Conservation (phyloP, 352 stramenopile species). For the Thalassiosira hispida region DNA sequence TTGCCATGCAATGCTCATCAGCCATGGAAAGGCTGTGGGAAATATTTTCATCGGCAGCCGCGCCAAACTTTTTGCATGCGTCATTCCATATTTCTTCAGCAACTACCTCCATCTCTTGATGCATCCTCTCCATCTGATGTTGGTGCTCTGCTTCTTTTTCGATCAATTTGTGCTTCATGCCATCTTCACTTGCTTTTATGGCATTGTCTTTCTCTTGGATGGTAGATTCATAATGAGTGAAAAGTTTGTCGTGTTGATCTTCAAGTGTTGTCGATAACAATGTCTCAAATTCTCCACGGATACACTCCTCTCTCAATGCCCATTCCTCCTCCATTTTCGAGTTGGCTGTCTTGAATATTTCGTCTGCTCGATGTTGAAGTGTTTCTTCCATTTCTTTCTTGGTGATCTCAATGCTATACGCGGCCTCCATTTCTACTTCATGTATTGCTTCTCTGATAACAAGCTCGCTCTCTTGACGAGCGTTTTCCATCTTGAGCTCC, state of each 20-base stretch:
- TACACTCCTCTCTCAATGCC: constrained; percentile 1
- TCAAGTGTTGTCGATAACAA: constrained; percentile 4
- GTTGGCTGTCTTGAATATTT: constrained; percentile 18
- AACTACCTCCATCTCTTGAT: constrained; percentile 12
- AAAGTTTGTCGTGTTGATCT: constrained; percentile 9
- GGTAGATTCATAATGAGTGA: constrained; percentile 8
- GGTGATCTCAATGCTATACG: constrained; percentile 5
- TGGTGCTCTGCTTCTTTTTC: constrained; percentile 17
- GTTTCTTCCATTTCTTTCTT: constrained; percentile 14
- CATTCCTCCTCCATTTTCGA: constrained; percentile 7
- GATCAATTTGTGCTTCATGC: not conserved
- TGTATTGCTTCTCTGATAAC: constrained; percentile 13
- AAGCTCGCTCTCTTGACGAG: constrained; percentile 7
- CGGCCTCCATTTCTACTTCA: constrained; percentile 7
- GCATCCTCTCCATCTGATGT: constrained; percentile 1
- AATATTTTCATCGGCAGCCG: constrained; percentile 8
- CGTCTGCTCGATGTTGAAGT: constrained; percentile 4
- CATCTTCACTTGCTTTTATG: constrained; percentile 5
- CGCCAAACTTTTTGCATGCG: constrained; percentile 8
- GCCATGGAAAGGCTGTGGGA: constrained; percentile 1
- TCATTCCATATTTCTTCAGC: constrained; percentile 18
- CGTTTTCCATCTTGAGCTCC: constrained; percentile 20
- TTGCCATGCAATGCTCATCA: constrained; percentile 19
- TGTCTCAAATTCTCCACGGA: constrained; percentile 16
- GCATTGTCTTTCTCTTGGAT: constrained; percentile 16